Evolutionary conservation across 371 early-diverging fungal genomes (phyloP), one percentile per base, ranked within the genome.

Genomic region (Umbelopsis sp.): DNA sequence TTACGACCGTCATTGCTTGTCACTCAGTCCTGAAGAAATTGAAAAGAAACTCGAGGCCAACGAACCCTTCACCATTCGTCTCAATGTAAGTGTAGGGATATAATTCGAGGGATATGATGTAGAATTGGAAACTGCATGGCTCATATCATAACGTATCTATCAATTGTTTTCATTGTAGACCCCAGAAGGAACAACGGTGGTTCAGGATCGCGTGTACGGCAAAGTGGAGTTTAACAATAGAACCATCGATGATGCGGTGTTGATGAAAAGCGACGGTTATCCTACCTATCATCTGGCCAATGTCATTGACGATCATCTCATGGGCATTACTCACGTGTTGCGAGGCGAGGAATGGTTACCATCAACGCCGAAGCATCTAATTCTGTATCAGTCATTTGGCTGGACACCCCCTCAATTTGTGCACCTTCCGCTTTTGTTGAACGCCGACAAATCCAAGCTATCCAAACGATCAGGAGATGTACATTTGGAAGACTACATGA

Each of bases 271-370:
- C 69, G 96, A 96, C 75, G 97, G 97, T 3, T 87, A 84, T 53
- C 96, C 98, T 0, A 98, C 98, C 0, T 98, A 98, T 74, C 98
- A 98, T 72, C 81, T 98, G 35, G 98, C 98, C 7, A 96, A 95
- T 71, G 97, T 96, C 1, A 94, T 97, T 0, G 98, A 98, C 73
- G 98, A 98, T 70, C 92, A 94, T 70, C 63, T 85, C 20, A 97
- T 98, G 97, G 82, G 82, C 9, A 94, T 98, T 35, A 92, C 95
- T 0, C 96, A 96, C 73, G 97, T 98, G 9, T 74, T 98, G 35
- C 87, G 98, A 51, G 98, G 98, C 37, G 95, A 96, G 84, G 97
- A 97, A 80, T 97, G 97, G 97, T 84, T 98, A 18, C 87, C 94
- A 10, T 96, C 96, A 1, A 94, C 95, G 16, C 96, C 97, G 29